Evolutionary conservation across 257 asterid species (phyloP), one percentile per base, ranked within the genome.

Genomic region (Coffea eugenioides): DNA sequence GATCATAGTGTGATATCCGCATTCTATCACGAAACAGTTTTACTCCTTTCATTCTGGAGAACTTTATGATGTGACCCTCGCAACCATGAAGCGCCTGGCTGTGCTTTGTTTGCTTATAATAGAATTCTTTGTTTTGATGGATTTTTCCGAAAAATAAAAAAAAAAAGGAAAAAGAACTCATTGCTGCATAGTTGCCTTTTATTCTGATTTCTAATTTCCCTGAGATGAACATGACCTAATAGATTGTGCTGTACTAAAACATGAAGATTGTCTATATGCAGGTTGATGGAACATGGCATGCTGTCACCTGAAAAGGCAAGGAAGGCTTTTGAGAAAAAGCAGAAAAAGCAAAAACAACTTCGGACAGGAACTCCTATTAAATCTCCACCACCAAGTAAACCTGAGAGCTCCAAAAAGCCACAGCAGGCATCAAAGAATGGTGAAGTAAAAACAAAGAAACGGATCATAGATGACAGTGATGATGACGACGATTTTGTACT

Each of bases 261-360:
- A 10, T 71, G 56, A 41, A 43, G 46, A 65, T 25, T 45, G 14
- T 25, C 39, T 36, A 21, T 39, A 56, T 80, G 71, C 86, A 94
- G 98, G 98, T 70, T 94, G 89, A 94, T 94, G 98, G 98, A 94
- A 83, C 98, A 94, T 36, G 98, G 98, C 71, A 69, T 94, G 88
- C 80, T 95, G 83, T 88, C 97, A 12, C 95, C 92, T 0, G 98
- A 93, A 16, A 90, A 86, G 73, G 90, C 98, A n/a, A 93, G 81
- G 81, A 93, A 78, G 84, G 98, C 94, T 0, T 88, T 84, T 0
- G 98, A 95, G 87, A 93, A 88, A 81, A 93, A 93, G 83, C 98
- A 90, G 86, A 90, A 90, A 91, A 91, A 95, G 88, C 94, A 88
- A 79, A 95, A 93, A 84, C 97, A 91, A 70, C 88, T 85, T 5